phyloP scores from a whole-genome alignment of 441 rosid genomes.

The Populus hybrid region DNA sequence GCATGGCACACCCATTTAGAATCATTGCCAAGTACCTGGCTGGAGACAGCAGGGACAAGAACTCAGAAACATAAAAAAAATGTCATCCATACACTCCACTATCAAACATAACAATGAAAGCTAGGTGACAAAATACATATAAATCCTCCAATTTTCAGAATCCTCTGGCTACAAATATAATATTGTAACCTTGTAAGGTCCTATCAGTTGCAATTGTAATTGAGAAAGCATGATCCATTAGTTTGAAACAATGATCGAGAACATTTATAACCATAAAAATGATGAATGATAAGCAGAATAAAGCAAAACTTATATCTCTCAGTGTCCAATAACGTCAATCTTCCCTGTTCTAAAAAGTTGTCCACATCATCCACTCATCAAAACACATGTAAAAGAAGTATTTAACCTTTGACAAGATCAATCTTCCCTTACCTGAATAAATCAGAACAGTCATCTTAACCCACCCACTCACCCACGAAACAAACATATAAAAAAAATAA shows the following conservation, averaged over 20 bases:
- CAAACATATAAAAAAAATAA: too few species aligned
- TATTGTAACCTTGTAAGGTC: too few species aligned
- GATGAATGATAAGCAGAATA: not conserved
- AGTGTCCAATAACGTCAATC: too few species aligned
- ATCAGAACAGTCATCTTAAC: not conserved
- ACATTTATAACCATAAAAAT: not conserved
- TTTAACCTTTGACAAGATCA: too few species aligned
- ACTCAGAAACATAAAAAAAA: not conserved
- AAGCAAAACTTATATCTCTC: too few species aligned
- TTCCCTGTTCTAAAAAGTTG: not conserved
- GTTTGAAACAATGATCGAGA: too few species aligned
- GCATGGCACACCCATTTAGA: slow-evolving; percentile 44
- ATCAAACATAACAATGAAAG: not conserved
- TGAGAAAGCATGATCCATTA: too few species aligned
- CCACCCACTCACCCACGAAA: not conserved
- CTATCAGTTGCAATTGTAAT: too few species aligned
- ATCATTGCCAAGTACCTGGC: slow-evolving; percentile 39
- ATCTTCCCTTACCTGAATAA: not conserved
- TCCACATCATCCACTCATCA: not conserved
- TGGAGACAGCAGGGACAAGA: slow-evolving; percentile 2
- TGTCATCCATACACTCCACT: not conserved
- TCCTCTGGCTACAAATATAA: not conserved
- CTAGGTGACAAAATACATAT: not conserved
- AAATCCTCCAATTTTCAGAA: not conserved
- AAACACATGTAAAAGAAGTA: too few species aligned